Evolutionary conservation across 2,329 filamentous ascomycete species (phyloP).

Genomic region (Talaromyces sp.): DNA sequence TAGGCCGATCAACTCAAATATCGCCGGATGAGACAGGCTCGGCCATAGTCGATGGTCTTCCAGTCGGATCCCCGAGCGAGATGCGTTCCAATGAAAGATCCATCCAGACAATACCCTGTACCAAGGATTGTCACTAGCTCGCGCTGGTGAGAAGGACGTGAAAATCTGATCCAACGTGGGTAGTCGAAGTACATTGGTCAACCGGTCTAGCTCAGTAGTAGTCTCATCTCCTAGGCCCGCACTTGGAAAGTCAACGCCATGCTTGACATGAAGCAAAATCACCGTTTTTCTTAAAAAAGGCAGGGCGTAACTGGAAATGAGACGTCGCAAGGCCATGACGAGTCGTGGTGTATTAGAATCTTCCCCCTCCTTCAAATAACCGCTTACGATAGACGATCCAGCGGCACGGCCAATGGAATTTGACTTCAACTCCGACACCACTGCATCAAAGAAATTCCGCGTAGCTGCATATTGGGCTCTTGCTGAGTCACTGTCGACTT

Average conservation of each 20-base stretch:
- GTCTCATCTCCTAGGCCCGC: conserved; percentile 58
- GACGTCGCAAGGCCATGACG: conserved; percentile 27
- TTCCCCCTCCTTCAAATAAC: conserved; percentile 32
- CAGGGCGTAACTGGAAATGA: conserved; percentile 76
- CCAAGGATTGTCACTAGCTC: conserved; percentile 35
- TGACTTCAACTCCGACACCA: conserved; percentile 30
- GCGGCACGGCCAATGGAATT: conserved; percentile 30
- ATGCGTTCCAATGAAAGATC: conserved; percentile 52
- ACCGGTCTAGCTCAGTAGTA: conserved; percentile 71
- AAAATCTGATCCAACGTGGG: conserved; percentile 77
- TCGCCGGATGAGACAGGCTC: conserved; percentile 71
- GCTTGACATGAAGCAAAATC: conserved; percentile 79
- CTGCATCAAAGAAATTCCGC: conserved; percentile 32
- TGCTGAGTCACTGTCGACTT: conserved; percentile 20
- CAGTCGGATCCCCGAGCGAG: conserved; percentile 24
- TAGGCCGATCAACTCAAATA: conserved; percentile 88
- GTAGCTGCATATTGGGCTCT: conserved; percentile 23
- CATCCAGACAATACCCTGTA: conserved; percentile 58
- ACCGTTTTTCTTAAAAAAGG: conserved; percentile 79
- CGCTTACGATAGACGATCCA: conserved; percentile 30
- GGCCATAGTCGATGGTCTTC: conserved; percentile 34
- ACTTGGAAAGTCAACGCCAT: conserved; percentile 79
- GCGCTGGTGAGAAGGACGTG: conserved; percentile 44
- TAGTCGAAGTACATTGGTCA: conserved; percentile 68
- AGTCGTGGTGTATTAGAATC: conserved; percentile 26